These are phyloP conservation scores for Chlamydomonas schloesseri DNA, from an alignment of 139 green algal genomes.

Conservation along the genomic window DNA sequence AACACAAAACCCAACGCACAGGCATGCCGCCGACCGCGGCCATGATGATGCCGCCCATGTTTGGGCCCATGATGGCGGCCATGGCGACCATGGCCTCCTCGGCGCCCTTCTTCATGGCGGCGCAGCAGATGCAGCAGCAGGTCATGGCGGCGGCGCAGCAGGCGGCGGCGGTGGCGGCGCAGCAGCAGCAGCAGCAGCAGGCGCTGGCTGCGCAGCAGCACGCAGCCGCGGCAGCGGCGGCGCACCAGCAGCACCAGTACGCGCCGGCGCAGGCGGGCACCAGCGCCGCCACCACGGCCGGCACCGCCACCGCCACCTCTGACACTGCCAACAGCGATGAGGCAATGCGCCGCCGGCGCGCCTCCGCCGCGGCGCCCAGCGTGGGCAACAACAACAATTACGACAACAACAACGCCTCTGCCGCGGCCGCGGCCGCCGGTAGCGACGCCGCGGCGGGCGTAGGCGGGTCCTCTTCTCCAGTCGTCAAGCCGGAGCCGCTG, in stretches of 20 bases:
- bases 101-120: slow-evolving; percentile 25
- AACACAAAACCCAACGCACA: not conserved
- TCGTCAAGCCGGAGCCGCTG: no score
- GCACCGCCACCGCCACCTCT: slow-evolving; percentile 3
- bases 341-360: not conserved
- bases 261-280: not conserved
- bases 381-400: not conserved
- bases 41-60: slow-evolving; percentile 38
- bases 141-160: not conserved
- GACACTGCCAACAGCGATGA: slow-evolving; percentile 17
- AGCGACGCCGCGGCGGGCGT: not conserved
- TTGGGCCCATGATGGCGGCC: slow-evolving; percentile 6
- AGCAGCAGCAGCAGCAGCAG: no score
- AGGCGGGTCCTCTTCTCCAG: no score
- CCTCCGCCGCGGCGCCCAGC: not conserved
- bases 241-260: no score
- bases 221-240: not conserved
- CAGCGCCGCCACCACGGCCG: slow-evolving; percentile 18
- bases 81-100: slow-evolving; percentile 2
- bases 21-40: not conserved
- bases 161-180: not conserved
- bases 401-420: slow-evolving; percentile 14
- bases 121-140: slow-evolving; percentile 27
- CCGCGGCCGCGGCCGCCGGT: no score
- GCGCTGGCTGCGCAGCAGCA: not conserved